Evolutionary conservation across 176 grass and related monocot genomes (phyloP).

Genomic region (Guadua angustifolia): DNA sequence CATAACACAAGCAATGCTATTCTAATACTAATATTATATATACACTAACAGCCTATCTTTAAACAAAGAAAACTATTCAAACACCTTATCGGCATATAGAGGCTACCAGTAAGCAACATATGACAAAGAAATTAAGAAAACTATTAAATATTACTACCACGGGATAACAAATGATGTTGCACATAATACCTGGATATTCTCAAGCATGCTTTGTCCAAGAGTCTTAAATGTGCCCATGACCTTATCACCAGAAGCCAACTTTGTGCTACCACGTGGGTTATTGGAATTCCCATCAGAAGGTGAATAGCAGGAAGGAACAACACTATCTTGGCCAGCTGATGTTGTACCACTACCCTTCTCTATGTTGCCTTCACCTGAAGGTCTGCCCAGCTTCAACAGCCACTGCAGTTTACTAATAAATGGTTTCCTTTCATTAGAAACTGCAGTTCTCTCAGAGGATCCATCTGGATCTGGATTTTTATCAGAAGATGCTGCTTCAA

Average conservation of each 20-base stretch:
- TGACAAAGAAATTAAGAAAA: not conserved
- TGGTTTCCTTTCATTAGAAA: conserved; percentile 65
- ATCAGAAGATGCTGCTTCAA: conserved; percentile 24
- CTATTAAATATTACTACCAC: not conserved
- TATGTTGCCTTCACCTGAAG: conserved; percentile 46
- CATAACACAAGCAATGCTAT: not conserved
- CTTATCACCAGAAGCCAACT: conserved; percentile 71
- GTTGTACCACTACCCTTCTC: conserved; percentile 50
- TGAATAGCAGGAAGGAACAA: conserved; percentile 1
- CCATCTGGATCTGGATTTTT: conserved; percentile 41
- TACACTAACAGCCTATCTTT: not conserved
- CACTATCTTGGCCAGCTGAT: conserved; percentile 36
- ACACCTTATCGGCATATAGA: not conserved
- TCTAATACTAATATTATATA: not conserved
- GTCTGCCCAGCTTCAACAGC: conserved; percentile 73
- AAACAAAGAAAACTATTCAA: not conserved
- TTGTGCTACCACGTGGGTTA: conserved; percentile 20
- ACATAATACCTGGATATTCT: conserved; percentile 82
- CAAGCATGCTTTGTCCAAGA: conserved; percentile 91
- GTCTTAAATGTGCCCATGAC: conserved; percentile 72
- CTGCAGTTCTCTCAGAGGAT: conserved; percentile 23
- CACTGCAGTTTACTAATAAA: conserved; percentile 79
- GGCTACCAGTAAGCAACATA: not conserved
- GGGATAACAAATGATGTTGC: conserved; percentile 1
- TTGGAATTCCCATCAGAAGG: conserved; percentile 47